A percentile compares a stretch with the other conserved stretches of the same genome.
Evolutionary conservation across 345 rosid species (phyloP).

Genomic region (Lepidium sativum): DNA sequence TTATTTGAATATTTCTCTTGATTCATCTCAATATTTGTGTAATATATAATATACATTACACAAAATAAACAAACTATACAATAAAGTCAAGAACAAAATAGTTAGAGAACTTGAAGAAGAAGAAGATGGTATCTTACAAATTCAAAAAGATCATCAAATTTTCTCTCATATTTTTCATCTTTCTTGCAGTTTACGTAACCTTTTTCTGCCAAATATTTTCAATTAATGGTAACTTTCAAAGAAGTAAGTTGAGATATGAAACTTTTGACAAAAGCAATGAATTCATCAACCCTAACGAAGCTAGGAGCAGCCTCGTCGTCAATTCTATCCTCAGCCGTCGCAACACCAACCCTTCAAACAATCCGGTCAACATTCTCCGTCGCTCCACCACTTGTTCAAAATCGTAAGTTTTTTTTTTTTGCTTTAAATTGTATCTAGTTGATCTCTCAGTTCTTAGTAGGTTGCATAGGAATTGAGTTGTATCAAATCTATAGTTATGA

Average conservation of each 20-base stretch:
- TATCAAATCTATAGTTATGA: no score
- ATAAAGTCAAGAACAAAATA: not conserved
- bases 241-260: not conserved
- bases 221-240: not conserved
- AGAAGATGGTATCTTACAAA: not conserved
- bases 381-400: not conserved
- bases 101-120: not conserved
- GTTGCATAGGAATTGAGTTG: not conserved
- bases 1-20: not conserved
- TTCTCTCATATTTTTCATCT: not conserved
- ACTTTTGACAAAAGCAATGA: not conserved
- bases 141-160: not conserved
- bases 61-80: not conserved
- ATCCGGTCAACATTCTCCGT: slow-evolving; percentile 8
- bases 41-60: not conserved
- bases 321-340: slow-evolving; percentile 17
- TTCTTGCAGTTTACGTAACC: slow-evolving; percentile 5
- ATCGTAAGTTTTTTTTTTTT: not conserved
- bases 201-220: not conserved
- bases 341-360: not conserved
- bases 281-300: no score
- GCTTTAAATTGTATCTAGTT: no score
- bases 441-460: not conserved
- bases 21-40: not conserved
- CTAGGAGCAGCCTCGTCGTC: no score